Evolutionary conservation across 305 asterid genomes (phyloP).

Genomic region (Fraxinus sp.): DNA sequence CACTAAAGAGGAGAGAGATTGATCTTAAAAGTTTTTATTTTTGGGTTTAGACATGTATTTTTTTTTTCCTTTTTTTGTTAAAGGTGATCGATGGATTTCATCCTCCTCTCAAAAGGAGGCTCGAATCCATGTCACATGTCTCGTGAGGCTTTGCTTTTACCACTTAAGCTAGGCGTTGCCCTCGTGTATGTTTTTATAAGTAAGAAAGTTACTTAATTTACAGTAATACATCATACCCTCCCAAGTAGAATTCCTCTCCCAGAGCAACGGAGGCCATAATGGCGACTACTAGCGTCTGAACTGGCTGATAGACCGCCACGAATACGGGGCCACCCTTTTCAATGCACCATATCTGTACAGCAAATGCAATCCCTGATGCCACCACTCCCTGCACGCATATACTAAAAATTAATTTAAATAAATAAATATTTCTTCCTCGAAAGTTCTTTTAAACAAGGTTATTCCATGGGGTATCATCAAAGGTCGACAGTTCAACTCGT

Average conservation of each 20-base stretch:
- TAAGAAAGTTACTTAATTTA: background rate
- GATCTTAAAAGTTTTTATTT: background rate
- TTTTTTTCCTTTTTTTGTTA: too few species aligned
- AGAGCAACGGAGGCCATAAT: slow-evolving; percentile 70
- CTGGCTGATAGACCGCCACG: slow-evolving; percentile 98
- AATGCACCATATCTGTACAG: slow-evolving; percentile 99
- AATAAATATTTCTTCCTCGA: background rate
- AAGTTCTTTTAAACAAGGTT: background rate
- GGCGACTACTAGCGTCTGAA: slow-evolving; percentile 98
- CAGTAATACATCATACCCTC: slow-evolving; percentile 56
- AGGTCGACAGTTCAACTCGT: background rate
- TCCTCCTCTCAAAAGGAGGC: background rate
- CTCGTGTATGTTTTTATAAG: background rate
- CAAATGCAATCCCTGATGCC: slow-evolving; percentile 97
- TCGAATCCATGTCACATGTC: background rate
- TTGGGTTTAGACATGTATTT: background rate
- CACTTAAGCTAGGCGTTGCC: background rate
- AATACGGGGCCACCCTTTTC: slow-evolving; percentile 98
- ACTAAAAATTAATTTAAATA: too few species aligned
- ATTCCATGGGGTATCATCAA: background rate
- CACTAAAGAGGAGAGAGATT: too few species aligned
- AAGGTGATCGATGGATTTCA: background rate
- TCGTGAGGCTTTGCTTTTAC: background rate
- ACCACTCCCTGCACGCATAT: slow-evolving; percentile 69
- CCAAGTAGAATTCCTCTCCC: slow-evolving; percentile 86